phyloP scores from a whole-genome alignment of 352 stramenopile genomes.

The Thalassiosira gravida region DNA sequence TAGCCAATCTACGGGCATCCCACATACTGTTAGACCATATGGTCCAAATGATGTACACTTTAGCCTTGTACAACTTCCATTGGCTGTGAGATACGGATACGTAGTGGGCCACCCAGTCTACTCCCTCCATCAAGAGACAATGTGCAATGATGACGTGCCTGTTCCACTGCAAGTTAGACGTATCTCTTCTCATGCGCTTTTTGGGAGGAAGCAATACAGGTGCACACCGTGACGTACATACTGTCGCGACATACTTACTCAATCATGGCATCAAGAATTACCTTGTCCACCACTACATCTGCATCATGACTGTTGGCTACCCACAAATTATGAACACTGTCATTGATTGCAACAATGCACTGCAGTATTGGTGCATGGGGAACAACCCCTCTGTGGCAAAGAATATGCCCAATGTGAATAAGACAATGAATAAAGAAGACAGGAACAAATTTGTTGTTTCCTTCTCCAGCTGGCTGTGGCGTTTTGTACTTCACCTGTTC shows the following conservation, averaged over 20 bases:
- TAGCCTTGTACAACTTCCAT: slow-evolving; percentile 8
- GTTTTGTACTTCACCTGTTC: slow-evolving; percentile 36
- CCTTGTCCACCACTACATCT: neutral
- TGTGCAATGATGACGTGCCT: neutral
- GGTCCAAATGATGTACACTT: neutral
- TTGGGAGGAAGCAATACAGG: slow-evolving; percentile 19
- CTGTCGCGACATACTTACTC: neutral
- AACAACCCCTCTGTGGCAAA: slow-evolving; percentile 16
- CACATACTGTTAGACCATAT: slow-evolving; percentile 15
- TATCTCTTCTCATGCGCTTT: slow-evolving; percentile 11
- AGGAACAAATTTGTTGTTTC: slow-evolving; percentile 30
- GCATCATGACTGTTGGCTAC: slow-evolving; percentile 12
- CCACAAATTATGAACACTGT: slow-evolving; percentile 5
- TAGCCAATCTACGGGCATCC: neutral
- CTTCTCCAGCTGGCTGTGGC: slow-evolving; percentile 21
- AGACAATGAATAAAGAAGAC: slow-evolving; percentile 35
- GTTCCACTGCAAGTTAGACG: slow-evolving; percentile 20
- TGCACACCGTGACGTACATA: neutral
- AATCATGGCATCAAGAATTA: neutral
- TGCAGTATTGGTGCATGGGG: slow-evolving; percentile 3
- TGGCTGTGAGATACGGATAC: neutral
- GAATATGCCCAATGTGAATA: slow-evolving; percentile 1
- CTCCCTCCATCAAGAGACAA: neutral
- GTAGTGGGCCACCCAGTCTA: neutral
- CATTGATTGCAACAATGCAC: slow-evolving; percentile 5